Base-by-base conservation (phyloP, 768 basidiomycete species). In the Dentipellis fragilis region DNA sequence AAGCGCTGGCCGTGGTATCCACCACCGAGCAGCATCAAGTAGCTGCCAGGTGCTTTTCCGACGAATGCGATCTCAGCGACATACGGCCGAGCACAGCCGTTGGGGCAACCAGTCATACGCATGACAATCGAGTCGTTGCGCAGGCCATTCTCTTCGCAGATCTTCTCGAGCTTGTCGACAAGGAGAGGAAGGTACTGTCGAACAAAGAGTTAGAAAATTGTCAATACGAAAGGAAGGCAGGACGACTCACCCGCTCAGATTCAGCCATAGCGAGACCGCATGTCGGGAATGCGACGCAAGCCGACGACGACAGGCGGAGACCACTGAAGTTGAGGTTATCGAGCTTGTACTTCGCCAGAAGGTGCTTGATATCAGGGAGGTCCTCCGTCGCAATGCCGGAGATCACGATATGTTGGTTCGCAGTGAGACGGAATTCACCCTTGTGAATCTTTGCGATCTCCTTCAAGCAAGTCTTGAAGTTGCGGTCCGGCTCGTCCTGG, bases 51-150 rank as follows among this genome's bases (percentile, higher is more conserved):
- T 0, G 96, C 93, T 72, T 98, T 98, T 35, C 96, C 95, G 39
- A 98, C 85, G 64, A 98, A 95, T 0, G 93, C 96, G 40, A 98
- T 78, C 77, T 98, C 95, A 49, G 90, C 95, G 47, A 94, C 74
- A 69, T 95, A 98, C 38, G 93, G 95, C 57, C 94, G 79, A 2
- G 94, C 90, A 67, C 93, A 93, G 38, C 91, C 92, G 64, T 93
- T 93, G 2, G 91, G 91, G 62, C 94, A 97, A 51, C 95, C 95
- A 14, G 94, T 97, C 94, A 98, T 97, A 53, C 95, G 82, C 95
- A 99, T 97, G 58, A 97, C 83, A 61, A 98, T 95, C 2, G 88
- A 84, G 70, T 99, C 95, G 67, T 96, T 86, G 48, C 95, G 79
- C 42, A 98, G 75, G 17, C 95, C 95, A 62, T 84, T 87, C 68